These are phyloP conservation scores for Lenwebbia sp. DNA, from an alignment of 345 rosid species.

Conservation along the genomic window DNA sequence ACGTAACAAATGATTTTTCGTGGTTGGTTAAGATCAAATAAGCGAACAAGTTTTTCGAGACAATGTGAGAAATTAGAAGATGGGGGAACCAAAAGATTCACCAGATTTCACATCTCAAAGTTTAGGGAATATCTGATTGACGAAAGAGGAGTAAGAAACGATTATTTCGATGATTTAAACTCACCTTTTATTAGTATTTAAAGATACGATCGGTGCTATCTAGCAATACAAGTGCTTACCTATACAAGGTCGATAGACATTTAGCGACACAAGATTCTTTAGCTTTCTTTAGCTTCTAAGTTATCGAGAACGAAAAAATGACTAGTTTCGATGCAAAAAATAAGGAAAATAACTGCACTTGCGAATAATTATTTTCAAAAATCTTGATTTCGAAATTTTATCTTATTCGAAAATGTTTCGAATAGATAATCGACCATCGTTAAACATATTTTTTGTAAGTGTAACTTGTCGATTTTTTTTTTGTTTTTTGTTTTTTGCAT, in stretches of 20 bases:
- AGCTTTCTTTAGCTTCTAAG: not conserved
- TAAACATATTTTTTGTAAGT: not conserved
- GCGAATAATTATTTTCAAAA: not conserved
- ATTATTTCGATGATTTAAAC: not conserved
- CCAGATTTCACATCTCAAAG: not conserved
- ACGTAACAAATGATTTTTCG: not conserved
- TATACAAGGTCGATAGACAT: not conserved
- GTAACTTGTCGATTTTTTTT: not conserved
- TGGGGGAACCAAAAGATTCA: not conserved
- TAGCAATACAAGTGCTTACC: not conserved
- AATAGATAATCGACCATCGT: not conserved
- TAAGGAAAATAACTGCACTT: not conserved
- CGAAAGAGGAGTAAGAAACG: not conserved
- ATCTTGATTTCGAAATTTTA: not conserved
- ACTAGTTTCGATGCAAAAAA: not conserved
- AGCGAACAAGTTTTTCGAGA: rapidly evolving
- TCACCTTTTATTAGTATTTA: not conserved
- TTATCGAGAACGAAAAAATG: not conserved
- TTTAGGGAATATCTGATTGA: not conserved
- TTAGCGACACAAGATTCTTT: no score
- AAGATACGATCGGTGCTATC: not conserved
- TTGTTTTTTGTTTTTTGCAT: no score
- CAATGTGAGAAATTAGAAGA: not conserved
- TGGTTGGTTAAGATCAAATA: rapidly evolving
- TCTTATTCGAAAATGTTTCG: not conserved